These are phyloP conservation scores for Posidonia oceanica DNA, from an alignment of 116 monocot genomes.

Conservation along the genomic window DNA sequence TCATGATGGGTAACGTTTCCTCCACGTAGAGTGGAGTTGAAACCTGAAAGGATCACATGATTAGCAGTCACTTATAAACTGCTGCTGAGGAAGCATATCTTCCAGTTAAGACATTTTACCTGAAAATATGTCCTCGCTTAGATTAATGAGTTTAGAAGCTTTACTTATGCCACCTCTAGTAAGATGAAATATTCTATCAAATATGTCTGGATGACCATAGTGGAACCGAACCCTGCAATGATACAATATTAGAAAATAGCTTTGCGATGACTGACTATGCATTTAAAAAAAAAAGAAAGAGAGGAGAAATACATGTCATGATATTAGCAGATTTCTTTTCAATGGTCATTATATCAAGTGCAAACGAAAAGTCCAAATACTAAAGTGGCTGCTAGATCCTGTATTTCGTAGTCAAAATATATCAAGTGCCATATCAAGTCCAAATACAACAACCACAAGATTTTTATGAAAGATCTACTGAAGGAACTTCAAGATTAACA, in stretches of 20 bases:
- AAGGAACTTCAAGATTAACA: neutral
- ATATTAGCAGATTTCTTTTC: too few relatives aligned
- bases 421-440: too few relatives aligned
- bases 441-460: too few relatives aligned
- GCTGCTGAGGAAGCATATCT: neutral
- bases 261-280: too few relatives aligned
- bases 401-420: too few relatives aligned
- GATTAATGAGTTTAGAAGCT: constrained; percentile 80
- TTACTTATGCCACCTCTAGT: constrained; percentile 96
- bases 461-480: too few relatives aligned
- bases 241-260: too few relatives aligned
- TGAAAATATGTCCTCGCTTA: constrained; percentile 92
- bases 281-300: too few relatives aligned
- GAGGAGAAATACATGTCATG: too few relatives aligned
- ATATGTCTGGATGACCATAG: constrained; percentile 96
- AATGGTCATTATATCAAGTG: too few relatives aligned
- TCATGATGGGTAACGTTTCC: constrained; percentile 95
- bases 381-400: too few relatives aligned
- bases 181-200: constrained; percentile 92
- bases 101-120: constrained; percentile 17
- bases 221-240: constrained; percentile 78
- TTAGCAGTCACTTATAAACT: neutral
- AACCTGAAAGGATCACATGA: constrained; percentile 32
- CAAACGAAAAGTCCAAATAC: too few relatives aligned
- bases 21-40: constrained; percentile 72